Evolutionary conservation across 2,329 filamentous ascomycete species (phyloP).

Genomic region (Fusarium redolens): DNA sequence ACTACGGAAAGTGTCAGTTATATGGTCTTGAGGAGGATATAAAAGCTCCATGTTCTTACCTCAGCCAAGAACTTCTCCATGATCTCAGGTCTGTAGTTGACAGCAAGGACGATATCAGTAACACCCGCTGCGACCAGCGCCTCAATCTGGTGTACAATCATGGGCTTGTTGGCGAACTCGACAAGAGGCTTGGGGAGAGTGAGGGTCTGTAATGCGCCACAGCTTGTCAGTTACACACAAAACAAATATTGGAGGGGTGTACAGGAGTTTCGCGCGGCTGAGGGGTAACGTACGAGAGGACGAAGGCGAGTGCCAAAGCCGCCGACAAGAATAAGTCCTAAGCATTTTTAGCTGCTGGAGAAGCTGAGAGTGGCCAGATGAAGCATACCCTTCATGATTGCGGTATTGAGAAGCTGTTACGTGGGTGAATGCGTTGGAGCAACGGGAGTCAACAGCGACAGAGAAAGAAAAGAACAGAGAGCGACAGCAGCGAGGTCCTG

Average conservation of each 20-base stretch:
- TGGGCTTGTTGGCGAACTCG: conserved; percentile 98
- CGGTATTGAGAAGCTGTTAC: conserved; percentile 36
- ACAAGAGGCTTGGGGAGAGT: conserved; percentile 97
- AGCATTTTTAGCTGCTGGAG: conserved; percentile 32
- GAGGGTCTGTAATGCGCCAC: conserved; percentile 73
- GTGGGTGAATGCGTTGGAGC: conserved; percentile 33
- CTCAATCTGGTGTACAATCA: conserved; percentile 99
- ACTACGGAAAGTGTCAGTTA: conserved; percentile 61
- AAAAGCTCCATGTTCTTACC: conserved; percentile 59
- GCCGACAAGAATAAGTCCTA: conserved; percentile 98
- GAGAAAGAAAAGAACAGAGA: conserved; percentile 39
- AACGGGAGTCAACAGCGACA: conserved; percentile 28
- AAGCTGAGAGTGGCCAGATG: background rate
- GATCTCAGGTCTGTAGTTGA: conserved; percentile 98
- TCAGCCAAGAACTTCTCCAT: conserved; percentile 95
- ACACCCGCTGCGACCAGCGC: conserved; percentile 93
- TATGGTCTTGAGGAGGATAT: background rate
- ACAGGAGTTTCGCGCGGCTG: conserved; percentile 23
- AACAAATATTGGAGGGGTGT: conserved; percentile 9
- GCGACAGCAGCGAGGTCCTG: conserved; percentile 39
- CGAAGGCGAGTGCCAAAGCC: conserved; percentile 98
- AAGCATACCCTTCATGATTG: conserved; percentile 53
- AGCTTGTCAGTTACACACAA: conserved; percentile 37
- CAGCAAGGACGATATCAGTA: conserved; percentile 95
- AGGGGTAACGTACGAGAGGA: conserved; percentile 78